These are phyloP conservation scores for Fusarium sp. DNA, from an alignment of 2,329 filamentous ascomycete genomes.

Conservation along the genomic window DNA sequence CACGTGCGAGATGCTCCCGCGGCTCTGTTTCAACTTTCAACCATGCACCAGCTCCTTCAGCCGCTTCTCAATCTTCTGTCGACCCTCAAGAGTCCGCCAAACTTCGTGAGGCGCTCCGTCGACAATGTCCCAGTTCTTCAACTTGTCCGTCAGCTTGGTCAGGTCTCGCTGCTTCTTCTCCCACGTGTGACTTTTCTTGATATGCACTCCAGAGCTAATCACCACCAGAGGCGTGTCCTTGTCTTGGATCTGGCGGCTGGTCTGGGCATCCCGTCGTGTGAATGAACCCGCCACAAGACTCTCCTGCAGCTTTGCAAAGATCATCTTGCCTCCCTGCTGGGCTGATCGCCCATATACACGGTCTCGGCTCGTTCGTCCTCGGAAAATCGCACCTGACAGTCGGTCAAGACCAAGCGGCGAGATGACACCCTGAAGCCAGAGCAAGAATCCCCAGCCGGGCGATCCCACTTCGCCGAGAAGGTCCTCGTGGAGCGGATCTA, in stretches of 20 bases:
- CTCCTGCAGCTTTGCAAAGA: conserved; percentile 94
- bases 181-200: conserved; percentile 78
- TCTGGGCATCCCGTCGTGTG: conserved; percentile 83
- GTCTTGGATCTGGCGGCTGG: conserved; percentile 82
- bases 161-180: conserved; percentile 87
- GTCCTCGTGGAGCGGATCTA: conserved; percentile 92
- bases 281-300: conserved; percentile 88
- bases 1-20: conserved; percentile 17
- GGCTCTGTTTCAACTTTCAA: conserved; percentile 28
- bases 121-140: conserved; percentile 88
- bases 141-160: conserved; percentile 81
- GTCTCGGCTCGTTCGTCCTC: conserved; percentile 82
- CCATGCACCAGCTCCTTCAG: conserved; percentile 73
- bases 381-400: conserved; percentile 83
- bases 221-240: conserved; percentile 81
- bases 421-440: conserved; percentile 88
- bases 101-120: conserved; percentile 86
- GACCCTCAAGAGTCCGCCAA: conserved; percentile 81
- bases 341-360: conserved; percentile 85
- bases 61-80: conserved; percentile 81
- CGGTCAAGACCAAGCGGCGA: conserved; percentile 89
- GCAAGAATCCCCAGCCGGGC: conserved; percentile 79
- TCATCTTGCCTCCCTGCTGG: conserved; percentile 83
- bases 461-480: conserved; percentile 76
- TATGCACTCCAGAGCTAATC: conserved; percentile 82